Evolutionary conservation across 2,329 filamentous ascomycete genomes (phyloP), one percentile per base, ranked within the genome.

Genomic region (Sclerotiophoma versabilis): DNA sequence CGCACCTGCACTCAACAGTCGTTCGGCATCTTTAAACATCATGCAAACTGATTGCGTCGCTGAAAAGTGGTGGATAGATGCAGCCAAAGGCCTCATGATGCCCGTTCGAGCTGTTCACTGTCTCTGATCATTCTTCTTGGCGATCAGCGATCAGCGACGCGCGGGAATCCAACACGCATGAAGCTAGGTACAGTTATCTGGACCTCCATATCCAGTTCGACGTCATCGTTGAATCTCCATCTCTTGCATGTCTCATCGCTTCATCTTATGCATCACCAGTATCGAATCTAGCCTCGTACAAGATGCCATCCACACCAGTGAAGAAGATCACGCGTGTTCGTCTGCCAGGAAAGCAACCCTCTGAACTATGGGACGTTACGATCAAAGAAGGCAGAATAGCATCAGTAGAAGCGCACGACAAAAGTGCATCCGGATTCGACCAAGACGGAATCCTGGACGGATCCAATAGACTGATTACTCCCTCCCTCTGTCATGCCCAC

Each of bases 401-500:
- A 15, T 68, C 70, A 14, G 60, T 77, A 14, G 59, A 70, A n/a
- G 27, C 64, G n/a, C 72, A 77, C 43, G 48, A 64, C 23, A 11
- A 41, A 14, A 27, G 17, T 41, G 26, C 29, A 19, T 36, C 46
- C 10, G 26, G 32, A 6, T 11, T 30, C 34, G 20, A 55, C 23
- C 25, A 32, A 8, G 37, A 62, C 14, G 66, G 75, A 23, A 68
- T 74, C 5, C 70, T 85, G 43, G 62, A 81, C 58, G 77, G 73
- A 15, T 49, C 62, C 19, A 72, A 71, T 42, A 69, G 76, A 22
- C 71, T 85, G 1, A 62, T 84, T 10, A 73, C 77, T 17, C 84
- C 86, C 3, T 80, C 82, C 8, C 79, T 91, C 3, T 90, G 87
- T 60, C 89, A 91, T 66, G 87, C 88, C 7, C 88, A 91, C 61